These are phyloP conservation scores for Fusarium sp. DNA, from an alignment of 2,329 filamentous ascomycete species.

Conservation along the genomic window DNA sequence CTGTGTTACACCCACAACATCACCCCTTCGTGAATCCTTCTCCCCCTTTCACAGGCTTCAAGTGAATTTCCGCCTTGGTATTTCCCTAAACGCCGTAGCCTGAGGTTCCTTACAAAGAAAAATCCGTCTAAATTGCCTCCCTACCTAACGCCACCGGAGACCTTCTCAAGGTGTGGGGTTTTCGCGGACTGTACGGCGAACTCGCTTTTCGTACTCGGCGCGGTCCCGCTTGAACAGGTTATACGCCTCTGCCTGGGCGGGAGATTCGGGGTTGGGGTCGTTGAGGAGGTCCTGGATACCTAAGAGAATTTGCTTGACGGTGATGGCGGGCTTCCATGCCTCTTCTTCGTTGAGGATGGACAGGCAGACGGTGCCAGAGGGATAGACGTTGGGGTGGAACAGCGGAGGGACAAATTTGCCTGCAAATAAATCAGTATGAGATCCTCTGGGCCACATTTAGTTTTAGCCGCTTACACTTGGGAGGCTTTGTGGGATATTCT, in stretches of 20 bases:
- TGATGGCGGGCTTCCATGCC: constrained; percentile 98
- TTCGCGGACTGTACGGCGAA: constrained; percentile 88
- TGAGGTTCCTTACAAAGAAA: constrained; percentile 42
- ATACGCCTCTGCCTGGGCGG: constrained; percentile 97
- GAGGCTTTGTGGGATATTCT: constrained; percentile 99
- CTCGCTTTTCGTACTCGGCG: constrained; percentile 87
- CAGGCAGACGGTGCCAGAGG: constrained; percentile 96
- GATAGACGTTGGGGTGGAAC: constrained; percentile 99
- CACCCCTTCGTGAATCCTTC: constrained; percentile 11
- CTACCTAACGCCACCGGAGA: not conserved
- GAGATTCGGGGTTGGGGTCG: constrained; percentile 96
- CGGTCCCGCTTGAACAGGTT: constrained; percentile 95
- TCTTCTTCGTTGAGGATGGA: constrained; percentile 99
- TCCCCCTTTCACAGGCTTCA: constrained; percentile 21
- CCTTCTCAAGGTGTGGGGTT: constrained; percentile 79
- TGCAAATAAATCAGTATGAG: constrained; percentile 56
- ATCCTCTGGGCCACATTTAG: not conserved
- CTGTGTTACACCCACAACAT: constrained; percentile 16
- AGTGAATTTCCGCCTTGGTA: constrained; percentile 51
- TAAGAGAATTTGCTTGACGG: constrained; percentile 96
- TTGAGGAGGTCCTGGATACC: constrained; percentile 97
- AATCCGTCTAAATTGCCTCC: constrained; percentile 33
- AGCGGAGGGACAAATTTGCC: constrained; percentile 97
- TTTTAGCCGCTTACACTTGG: constrained; percentile 82
- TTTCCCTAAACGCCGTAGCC: constrained; percentile 53